These are phyloP conservation scores for Aspergillus eucalypticola DNA, from an alignment of 2,329 filamentous ascomycete genomes.

Conservation along the genomic window DNA sequence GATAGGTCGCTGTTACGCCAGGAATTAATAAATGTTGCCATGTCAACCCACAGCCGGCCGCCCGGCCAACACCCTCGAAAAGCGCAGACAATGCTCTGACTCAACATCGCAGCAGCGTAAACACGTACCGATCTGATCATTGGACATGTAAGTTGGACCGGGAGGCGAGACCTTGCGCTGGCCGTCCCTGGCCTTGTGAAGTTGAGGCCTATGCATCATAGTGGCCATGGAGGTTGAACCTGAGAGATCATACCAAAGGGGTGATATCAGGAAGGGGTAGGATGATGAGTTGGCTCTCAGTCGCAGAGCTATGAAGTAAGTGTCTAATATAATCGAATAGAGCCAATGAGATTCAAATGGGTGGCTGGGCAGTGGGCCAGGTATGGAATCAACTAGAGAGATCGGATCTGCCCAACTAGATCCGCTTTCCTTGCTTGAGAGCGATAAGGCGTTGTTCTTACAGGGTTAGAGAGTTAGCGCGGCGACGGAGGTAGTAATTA, in stretches of 20 bases:
- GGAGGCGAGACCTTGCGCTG: constrained; percentile 50
- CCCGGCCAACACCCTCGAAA: constrained; percentile 18
- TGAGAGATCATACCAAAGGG: constrained; percentile 10
- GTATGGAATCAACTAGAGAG: constrained; percentile 18
- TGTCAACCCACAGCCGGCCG: constrained; percentile 18
- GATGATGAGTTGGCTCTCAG: constrained; percentile 15
- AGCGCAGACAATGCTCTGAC: constrained; percentile 20
- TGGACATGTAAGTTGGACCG: constrained; percentile 48
- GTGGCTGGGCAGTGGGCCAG: constrained; percentile 20
- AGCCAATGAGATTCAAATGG: constrained; percentile 17
- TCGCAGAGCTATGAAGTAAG: constrained; percentile 19
- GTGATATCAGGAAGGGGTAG: constrained; percentile 5
- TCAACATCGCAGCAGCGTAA: constrained; percentile 19
- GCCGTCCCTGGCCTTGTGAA: constrained; percentile 32
- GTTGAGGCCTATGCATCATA: constrained; percentile 42
- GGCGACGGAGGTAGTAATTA: neutral
- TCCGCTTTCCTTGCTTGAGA: constrained; percentile 6
- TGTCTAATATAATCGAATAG: constrained; percentile 15
- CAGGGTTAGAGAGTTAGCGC: neutral
- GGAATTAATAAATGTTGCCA: constrained; percentile 11
- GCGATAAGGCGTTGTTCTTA: neutral
- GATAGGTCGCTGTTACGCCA: constrained; percentile 54
- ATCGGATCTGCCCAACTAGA: constrained; percentile 15
- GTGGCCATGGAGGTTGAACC: constrained; percentile 12
- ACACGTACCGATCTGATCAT: constrained; percentile 50